A percentile compares a stretch with the other conserved stretches of the same genome.
Evolutionary conservation across 2,329 filamentous ascomycete species (phyloP).

Genomic region (Fusarium annulatum): DNA sequence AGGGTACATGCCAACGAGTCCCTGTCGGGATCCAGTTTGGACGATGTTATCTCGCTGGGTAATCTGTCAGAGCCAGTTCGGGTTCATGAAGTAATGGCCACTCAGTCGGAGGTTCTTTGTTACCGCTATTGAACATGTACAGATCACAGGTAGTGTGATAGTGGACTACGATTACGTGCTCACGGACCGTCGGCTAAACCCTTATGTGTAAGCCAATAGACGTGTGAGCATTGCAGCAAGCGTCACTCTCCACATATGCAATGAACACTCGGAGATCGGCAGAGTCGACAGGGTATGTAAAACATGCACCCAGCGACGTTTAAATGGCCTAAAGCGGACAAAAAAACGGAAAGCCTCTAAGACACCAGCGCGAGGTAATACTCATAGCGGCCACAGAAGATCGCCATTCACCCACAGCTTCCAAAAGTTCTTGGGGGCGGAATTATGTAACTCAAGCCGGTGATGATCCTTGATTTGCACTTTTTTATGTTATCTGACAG

Average conservation of each 20-base stretch:
- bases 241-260: neutral
- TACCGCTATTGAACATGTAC: neutral
- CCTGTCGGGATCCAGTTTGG: neutral
- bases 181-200: neutral
- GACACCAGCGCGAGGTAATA: neutral
- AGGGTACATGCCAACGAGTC: neutral
- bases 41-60: neutral
- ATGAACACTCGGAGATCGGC: neutral
- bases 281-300: neutral
- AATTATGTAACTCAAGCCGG: neutral
- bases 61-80: neutral
- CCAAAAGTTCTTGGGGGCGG: neutral
- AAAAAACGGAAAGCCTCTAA: rapidly evolving
- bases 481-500: neutral
- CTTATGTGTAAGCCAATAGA: neutral
- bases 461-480: neutral
- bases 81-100: neutral
- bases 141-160: neutral
- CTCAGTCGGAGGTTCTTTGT: neutral
- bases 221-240: neutral
- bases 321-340: neutral
- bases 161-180: neutral
- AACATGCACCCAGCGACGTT: neutral
- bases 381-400: neutral
- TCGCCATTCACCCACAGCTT: neutral